Conservation (phyloP, 441 rosid genomes). For the Capsella rubella region DNA sequence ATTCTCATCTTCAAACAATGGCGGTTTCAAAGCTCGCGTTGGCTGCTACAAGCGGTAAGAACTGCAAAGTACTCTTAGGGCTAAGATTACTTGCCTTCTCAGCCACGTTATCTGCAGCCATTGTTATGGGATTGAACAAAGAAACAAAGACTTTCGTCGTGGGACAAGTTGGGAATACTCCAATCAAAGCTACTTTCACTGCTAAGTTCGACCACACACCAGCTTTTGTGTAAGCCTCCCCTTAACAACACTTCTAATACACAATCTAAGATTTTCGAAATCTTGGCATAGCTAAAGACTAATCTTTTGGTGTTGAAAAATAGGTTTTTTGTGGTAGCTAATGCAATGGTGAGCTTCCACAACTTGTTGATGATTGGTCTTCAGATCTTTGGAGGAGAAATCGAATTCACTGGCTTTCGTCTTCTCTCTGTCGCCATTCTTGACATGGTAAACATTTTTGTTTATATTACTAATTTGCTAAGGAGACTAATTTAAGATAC, state of each 20-base stretch:
- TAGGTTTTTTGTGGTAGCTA: slow-evolving; percentile 88
- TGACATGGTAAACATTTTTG: slow-evolving; percentile 66
- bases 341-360: slow-evolving; percentile 75
- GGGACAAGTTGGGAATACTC: slow-evolving; percentile 74
- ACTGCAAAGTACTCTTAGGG: slow-evolving; percentile 51
- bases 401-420: slow-evolving; percentile 62
- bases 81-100: slow-evolving; percentile 68
- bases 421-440: slow-evolving; percentile 62
- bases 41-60: slow-evolving; percentile 33
- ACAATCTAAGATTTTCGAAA: not conserved
- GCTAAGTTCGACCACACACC: slow-evolving; percentile 92
- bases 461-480: not conserved
- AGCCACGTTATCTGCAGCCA: slow-evolving; percentile 74
- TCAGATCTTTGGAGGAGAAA: slow-evolving; percentile 48
- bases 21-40: slow-evolving; percentile 30
- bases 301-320: slow-evolving; percentile 7
- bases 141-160: slow-evolving; percentile 73
- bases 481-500: too few species aligned
- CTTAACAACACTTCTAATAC: not conserved
- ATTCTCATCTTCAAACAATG: slow-evolving; percentile 17
- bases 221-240: slow-evolving; percentile 71
- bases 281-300: not conserved
- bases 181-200: slow-evolving; percentile 61
- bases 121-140: slow-evolving; percentile 86
- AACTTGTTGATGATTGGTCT: slow-evolving; percentile 71